Conservation (phyloP, 139 green algal genomes). For the Trebouxia sp. region DNA sequence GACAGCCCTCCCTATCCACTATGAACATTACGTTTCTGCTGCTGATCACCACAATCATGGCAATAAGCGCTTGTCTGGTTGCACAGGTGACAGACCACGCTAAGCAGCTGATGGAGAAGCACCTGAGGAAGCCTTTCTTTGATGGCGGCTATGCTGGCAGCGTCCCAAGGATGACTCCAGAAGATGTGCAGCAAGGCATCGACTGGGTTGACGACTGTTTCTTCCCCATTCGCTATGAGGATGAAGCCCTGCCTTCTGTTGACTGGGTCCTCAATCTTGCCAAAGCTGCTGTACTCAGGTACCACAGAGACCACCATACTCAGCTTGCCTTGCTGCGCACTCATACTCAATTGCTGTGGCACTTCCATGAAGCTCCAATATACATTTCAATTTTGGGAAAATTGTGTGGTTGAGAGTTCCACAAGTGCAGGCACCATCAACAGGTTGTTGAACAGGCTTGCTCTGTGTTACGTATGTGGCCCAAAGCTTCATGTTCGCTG, state of each 20-base stretch:
- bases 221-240: constrained; percentile 71
- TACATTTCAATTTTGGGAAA: too few relatives aligned
- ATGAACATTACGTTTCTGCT: constrained; percentile 75
- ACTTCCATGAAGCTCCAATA: too few relatives aligned
- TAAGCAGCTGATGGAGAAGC: constrained; percentile 90
- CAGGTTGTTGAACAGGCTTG: too few relatives aligned
- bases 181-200: constrained; percentile 68
- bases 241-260: constrained; percentile 83
- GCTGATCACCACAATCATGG: too few relatives aligned
- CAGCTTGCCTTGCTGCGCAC: neutral
- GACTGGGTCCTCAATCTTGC: constrained; percentile 93
- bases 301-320: neutral
- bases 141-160: constrained; percentile 47
- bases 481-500: too few relatives aligned
- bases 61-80: constrained; percentile 7
- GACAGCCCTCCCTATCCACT: constrained; percentile 78
- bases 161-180: constrained; percentile 47
- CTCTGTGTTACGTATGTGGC: too few relatives aligned
- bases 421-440: too few relatives aligned
- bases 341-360: too few relatives aligned
- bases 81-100: constrained; percentile 71
- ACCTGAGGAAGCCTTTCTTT: constrained; percentile 76
- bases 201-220: constrained; percentile 86
- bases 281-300: constrained; percentile 69
- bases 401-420: too few relatives aligned